Evolutionary conservation across 2,329 filamentous ascomycete genomes (phyloP).

Genomic region (Fusarium sp.): DNA sequence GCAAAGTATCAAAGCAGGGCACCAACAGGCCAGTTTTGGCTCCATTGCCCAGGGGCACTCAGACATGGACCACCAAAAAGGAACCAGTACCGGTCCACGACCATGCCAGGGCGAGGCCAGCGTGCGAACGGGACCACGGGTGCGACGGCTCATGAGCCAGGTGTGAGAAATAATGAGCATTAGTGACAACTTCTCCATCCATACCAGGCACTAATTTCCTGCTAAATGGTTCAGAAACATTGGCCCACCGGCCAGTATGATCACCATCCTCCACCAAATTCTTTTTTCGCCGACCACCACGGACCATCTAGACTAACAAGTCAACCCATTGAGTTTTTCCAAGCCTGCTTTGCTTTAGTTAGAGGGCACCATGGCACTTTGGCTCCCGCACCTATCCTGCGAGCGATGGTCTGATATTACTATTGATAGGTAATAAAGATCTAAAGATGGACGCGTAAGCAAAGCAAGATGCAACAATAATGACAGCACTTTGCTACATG

Average conservation of each 20-base stretch:
- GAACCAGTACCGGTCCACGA: slow-evolving; percentile 35
- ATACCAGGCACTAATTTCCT: slow-evolving; percentile 38
- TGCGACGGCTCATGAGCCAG: slow-evolving; percentile 24
- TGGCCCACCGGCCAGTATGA: slow-evolving; percentile 18
- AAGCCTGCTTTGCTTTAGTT: background rate
- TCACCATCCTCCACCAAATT: slow-evolving; percentile 12
- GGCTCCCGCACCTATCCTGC: background rate
- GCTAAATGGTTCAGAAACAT: slow-evolving; percentile 40
- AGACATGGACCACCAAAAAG: slow-evolving; percentile 34
- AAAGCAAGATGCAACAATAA: slow-evolving; percentile 17
- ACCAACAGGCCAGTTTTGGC: slow-evolving; percentile 39
- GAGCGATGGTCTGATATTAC: slow-evolving; percentile 13
- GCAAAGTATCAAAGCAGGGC: slow-evolving; percentile 37
- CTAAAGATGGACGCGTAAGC: slow-evolving; percentile 24
- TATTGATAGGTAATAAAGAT: no score
- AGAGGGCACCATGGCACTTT: background rate
- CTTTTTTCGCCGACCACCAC: slow-evolving; percentile 15
- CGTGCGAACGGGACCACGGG: slow-evolving; percentile 18
- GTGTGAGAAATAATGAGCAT: slow-evolving; percentile 33
- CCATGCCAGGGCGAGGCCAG: slow-evolving; percentile 31
- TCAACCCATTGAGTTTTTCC: slow-evolving; percentile 28
- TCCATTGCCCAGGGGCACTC: slow-evolving; percentile 40
- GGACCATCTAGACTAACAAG: slow-evolving; percentile 9
- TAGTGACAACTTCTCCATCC: slow-evolving; percentile 29
- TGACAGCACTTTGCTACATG: slow-evolving; percentile 28